Evolutionary conservation across 2,329 filamentous ascomycete species (phyloP).

Genomic region (Apiospora sp.): DNA sequence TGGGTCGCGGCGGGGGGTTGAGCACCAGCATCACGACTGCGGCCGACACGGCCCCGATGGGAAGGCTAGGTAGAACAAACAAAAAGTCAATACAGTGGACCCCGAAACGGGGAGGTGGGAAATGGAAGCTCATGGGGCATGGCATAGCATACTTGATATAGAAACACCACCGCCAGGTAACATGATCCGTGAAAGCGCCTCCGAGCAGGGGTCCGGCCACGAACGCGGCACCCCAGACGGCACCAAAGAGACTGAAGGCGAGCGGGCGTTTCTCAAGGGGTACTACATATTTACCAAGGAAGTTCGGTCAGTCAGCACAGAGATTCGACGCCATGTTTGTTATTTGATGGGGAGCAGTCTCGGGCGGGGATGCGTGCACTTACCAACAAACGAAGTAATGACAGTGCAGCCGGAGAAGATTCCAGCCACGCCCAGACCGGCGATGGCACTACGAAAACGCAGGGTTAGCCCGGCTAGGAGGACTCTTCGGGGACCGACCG

Average conservation of each 20-base stretch:
- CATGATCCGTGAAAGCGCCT: constrained; percentile 30
- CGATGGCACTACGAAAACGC: constrained; percentile 31
- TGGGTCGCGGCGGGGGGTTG: constrained; percentile 46
- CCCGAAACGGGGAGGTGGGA: not conserved
- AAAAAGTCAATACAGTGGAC: not conserved
- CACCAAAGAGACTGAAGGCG: constrained; percentile 28
- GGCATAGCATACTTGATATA: constrained; percentile 30
- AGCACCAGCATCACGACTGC: constrained; percentile 57
- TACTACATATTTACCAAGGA: not conserved
- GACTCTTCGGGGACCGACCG: not conserved
- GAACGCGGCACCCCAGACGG: constrained; percentile 31
- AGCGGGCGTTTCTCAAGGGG: constrained; percentile 33
- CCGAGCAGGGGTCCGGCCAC: constrained; percentile 32
- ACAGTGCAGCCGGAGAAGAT: constrained; percentile 40
- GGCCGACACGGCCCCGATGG: constrained; percentile 57
- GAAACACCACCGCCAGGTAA: constrained; percentile 36
- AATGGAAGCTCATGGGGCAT: too few species aligned
- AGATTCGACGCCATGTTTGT: constrained; percentile 46
- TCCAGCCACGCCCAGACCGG: constrained; percentile 41
- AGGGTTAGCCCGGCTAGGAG: not conserved
- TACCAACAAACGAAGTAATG: constrained; percentile 31
- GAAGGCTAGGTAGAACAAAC: constrained; percentile 40
- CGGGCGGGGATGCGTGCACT: constrained; percentile 56
- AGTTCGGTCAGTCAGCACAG: constrained; percentile 41
- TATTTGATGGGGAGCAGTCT: constrained; percentile 49